Conservation (phyloP, 331 rosid genomes). For the Rosa hybrid region DNA sequence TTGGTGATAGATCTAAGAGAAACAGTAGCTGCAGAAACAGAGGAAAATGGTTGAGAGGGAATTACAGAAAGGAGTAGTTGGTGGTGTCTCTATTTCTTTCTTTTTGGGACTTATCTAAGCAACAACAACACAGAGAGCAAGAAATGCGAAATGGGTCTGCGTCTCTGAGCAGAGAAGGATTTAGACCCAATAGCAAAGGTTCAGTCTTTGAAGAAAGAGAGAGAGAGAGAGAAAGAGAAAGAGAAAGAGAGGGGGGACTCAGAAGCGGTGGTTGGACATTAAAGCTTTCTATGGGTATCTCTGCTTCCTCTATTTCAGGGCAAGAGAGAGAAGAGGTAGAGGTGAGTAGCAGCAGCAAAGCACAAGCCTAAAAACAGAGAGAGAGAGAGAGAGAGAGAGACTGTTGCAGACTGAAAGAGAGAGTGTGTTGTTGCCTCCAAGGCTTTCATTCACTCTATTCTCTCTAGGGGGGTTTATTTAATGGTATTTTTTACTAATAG, state of each 20-base stretch:
- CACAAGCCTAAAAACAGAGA: neutral
- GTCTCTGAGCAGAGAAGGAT: slow-evolving; percentile 33
- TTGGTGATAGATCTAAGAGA: slow-evolving; percentile 22
- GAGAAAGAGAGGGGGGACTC: neutral
- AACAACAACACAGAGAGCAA: neutral
- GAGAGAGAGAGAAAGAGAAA: neutral
- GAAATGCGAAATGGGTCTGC: slow-evolving; percentile 30
- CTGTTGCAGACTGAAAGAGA: neutral
- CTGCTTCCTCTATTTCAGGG: slow-evolving; percentile 42
- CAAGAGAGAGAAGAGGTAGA: slow-evolving; percentile 22
- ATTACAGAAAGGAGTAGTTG: slow-evolving; percentile 10
- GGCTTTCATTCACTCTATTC: slow-evolving; percentile 32
- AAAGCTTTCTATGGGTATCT: slow-evolving; percentile 28
- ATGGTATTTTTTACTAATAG: slow-evolving; percentile 19
- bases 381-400: slow-evolving; percentile 21
- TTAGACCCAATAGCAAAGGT: slow-evolving; percentile 28
- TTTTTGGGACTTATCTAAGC: neutral
- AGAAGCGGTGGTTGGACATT: slow-evolving; percentile 47
- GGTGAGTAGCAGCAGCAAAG: slow-evolving; percentile 4
- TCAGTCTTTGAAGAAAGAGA: slow-evolving; percentile 34
- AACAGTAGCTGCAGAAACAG: slow-evolving; percentile 19
- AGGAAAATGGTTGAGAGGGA: slow-evolving; percentile 22
- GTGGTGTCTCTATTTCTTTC: neutral
- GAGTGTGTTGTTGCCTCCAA: slow-evolving; percentile 30
- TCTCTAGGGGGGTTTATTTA: slow-evolving; percentile 44